phyloP scores from a whole-genome alignment of 2,329 filamentous ascomycete species.

The Aspergillus puulaauensis region DNA sequence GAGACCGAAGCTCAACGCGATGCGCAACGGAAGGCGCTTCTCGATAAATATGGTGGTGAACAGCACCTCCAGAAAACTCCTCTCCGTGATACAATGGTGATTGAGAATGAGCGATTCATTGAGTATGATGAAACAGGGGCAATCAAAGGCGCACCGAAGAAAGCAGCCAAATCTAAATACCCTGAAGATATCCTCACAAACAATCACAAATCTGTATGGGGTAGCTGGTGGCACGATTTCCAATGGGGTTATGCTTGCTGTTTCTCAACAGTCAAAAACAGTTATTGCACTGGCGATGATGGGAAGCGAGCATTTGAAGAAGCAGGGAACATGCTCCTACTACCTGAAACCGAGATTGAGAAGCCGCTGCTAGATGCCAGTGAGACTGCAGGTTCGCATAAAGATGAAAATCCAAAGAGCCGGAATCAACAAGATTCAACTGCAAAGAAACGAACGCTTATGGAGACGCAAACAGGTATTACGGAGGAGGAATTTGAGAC shows the following conservation, averaged over 20 bases:
- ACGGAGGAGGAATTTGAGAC: slow-evolving; percentile 83
- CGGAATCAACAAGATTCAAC: slow-evolving; percentile 31
- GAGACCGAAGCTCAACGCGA: slow-evolving; percentile 69
- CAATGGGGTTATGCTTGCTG: slow-evolving; percentile 96
- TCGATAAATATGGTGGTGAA: slow-evolving; percentile 79
- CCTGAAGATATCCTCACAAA: slow-evolving; percentile 81
- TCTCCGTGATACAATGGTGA: slow-evolving; percentile 66
- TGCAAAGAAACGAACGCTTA: slow-evolving; percentile 69
- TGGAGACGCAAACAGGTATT: slow-evolving; percentile 75
- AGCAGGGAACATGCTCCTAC: slow-evolving; percentile 60
- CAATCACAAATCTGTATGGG: slow-evolving; percentile 92
- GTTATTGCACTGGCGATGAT: slow-evolving; percentile 92
- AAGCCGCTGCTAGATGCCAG: slow-evolving; percentile 5
- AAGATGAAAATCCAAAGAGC: slow-evolving; percentile 29
- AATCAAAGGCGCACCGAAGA: slow-evolving; percentile 82
- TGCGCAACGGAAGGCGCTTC: slow-evolving; percentile 67
- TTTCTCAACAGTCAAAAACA: slow-evolving; percentile 91
- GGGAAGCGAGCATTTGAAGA: slow-evolving; percentile 80
- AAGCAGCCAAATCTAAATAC: slow-evolving; percentile 83
- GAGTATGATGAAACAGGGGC: slow-evolving; percentile 91
- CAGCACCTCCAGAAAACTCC: slow-evolving; percentile 61
- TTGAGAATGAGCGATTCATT: slow-evolving; percentile 81
- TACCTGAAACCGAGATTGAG: slow-evolving; percentile 32
- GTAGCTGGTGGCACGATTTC: slow-evolving; percentile 96
- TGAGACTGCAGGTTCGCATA: slow-evolving; percentile 20